Evolutionary conservation across 441 rosid genomes (phyloP), one percentile per base, ranked within the genome.

Genomic region (Biscutella laevigata): DNA sequence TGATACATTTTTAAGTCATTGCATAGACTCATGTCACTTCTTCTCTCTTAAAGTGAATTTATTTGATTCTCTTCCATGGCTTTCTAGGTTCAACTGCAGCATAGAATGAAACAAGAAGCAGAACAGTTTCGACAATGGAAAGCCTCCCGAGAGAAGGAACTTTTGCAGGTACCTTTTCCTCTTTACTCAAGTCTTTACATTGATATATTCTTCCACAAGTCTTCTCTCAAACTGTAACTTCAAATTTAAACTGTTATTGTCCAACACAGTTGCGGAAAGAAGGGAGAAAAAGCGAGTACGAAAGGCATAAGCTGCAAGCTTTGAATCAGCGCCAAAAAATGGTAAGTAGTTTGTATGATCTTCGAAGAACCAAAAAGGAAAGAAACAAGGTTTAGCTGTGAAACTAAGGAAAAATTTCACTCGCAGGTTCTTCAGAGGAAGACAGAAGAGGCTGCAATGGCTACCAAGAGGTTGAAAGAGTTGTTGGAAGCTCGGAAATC

Each of bases 401-500:
- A 51, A 4, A 6, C 26, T 53, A 52, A 53, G 25, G 22, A 38
- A 34, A 42, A 12, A 7, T 19, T 37, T 12, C 33, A 25, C 42
- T 36, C 44, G 53, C 76, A 94, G 99, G 97, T 94, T 78, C 97
- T 94, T 56, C 99, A 94, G 41, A 82, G 99, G 71, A 94, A 94
- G 78, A 94, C 99, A 34, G 99, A 88, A 71, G 99, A 94, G 75
- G 97, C 99, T 64, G 91, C 99, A 60, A 76, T 86, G 88, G 97
- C 97, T 32, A 94, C 96, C 68, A 94, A 84, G 69, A 82, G 99
- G 73, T 74, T 94, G 53, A 94, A 94, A 70, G 99, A 89, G 76
- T 64, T 94, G 77, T 79, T 94, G 32, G 97, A 94, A 89, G 88
- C 90, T 67, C 90, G 95, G 8, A 94, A 94, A 74, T 78, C 82